Evolutionary conservation across 257 asterid species (phyloP).

Genomic region (Jasminum sambac): DNA sequence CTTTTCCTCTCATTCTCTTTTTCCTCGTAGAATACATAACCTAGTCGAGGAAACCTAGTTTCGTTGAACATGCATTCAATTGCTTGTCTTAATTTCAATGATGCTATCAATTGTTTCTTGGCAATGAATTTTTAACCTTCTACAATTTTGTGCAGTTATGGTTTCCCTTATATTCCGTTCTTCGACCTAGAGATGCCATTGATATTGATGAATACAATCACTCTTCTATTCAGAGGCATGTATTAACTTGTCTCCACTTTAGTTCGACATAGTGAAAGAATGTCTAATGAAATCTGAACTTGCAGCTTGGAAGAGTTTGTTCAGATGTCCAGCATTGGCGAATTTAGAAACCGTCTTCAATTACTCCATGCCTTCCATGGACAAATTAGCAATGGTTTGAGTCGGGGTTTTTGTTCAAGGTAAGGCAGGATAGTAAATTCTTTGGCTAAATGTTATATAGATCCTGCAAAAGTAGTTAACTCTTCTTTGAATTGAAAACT

Average conservation of each 20-base stretch:
- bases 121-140: constrained; percentile 12
- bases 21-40: neutral
- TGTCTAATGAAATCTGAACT: constrained; percentile 27
- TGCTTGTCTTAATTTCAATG: neutral
- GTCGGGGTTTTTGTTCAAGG: constrained; percentile 44
- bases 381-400: constrained; percentile 54
- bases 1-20: neutral
- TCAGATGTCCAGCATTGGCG: constrained; percentile 79
- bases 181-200: constrained; percentile 40
- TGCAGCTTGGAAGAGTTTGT: constrained; percentile 82
- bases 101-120: neutral
- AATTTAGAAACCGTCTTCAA: constrained; percentile 83
- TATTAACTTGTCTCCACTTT: neutral
- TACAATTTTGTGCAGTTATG: constrained; percentile 53
- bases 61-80: neutral
- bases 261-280: neutral
- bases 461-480: neutral
- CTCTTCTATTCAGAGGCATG: constrained; percentile 64
- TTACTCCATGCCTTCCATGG: constrained; percentile 86
- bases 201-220: constrained; percentile 44
- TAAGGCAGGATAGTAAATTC: constrained; percentile 14
- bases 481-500: neutral
- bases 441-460: neutral
- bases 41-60: constrained; percentile 1
- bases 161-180: constrained; percentile 84